A percentile compares a stretch with the other conserved stretches of the same genome.
phyloP scores from a whole-genome alignment of 2,329 filamentous ascomycete species.

The Fusarium papillatum region DNA sequence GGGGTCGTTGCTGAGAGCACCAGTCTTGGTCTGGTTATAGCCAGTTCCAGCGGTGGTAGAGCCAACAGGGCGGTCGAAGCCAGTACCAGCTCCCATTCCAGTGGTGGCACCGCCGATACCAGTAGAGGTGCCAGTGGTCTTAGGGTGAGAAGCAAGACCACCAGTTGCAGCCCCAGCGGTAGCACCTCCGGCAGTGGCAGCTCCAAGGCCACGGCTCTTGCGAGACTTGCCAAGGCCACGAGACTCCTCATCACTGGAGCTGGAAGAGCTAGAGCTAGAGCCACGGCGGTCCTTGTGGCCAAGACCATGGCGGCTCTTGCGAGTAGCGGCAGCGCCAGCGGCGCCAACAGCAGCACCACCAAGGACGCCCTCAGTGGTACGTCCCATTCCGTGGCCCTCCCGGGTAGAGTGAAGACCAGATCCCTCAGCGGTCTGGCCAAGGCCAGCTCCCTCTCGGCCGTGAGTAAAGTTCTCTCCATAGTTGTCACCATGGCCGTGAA shows the following conservation, averaged over 20 bases:
- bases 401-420: slow-evolving; percentile 1
- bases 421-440: background rate
- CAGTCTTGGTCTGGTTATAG: slow-evolving; percentile 21
- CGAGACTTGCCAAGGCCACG: slow-evolving; percentile 27
- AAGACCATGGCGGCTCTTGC: slow-evolving; percentile 23
- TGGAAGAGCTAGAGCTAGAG: slow-evolving; percentile 25
- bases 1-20: slow-evolving; percentile 29
- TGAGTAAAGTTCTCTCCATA: slow-evolving; percentile 23
- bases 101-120: background rate
- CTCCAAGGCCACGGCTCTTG: slow-evolving; percentile 29
- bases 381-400: slow-evolving; percentile 17
- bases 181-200: slow-evolving; percentile 9
- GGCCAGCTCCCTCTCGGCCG: slow-evolving; percentile 1
- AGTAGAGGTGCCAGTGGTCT: slow-evolving; percentile 6
- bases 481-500: slow-evolving; percentile 27
- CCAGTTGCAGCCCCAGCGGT: slow-evolving; percentile 8
- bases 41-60: background rate
- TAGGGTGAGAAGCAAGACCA: slow-evolving; percentile 29
- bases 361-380: slow-evolving; percentile 21
- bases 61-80: background rate
- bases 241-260: slow-evolving; percentile 34
- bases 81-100: slow-evolving; percentile 9
- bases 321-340: slow-evolving; percentile 13
- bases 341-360: slow-evolving; percentile 27
- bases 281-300: slow-evolving; percentile 24